These are phyloP conservation scores for Pterulicium gracile DNA, from an alignment of 1,284 basidiomycete genomes.

Conservation along the genomic window DNA sequence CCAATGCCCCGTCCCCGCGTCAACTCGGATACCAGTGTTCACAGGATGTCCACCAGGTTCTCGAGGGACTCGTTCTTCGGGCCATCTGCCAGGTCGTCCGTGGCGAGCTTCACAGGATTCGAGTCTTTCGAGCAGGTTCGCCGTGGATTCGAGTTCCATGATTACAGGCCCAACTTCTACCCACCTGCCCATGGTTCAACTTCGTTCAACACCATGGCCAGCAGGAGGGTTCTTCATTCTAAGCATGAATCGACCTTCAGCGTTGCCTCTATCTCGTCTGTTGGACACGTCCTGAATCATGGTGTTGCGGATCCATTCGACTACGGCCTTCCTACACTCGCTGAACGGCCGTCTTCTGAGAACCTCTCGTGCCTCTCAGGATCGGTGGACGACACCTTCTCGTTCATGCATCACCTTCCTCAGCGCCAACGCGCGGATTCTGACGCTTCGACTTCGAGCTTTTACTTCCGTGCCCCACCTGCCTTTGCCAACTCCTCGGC, in stretches of 20 bases:
- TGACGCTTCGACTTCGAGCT: constrained; percentile 59
- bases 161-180: constrained; percentile 54
- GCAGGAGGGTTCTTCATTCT: constrained; percentile 24
- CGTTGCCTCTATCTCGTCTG: constrained; percentile 75
- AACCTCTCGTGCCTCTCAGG: constrained; percentile 46
- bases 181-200: constrained; percentile 32
- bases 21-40: constrained; percentile 31
- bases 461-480: constrained; percentile 52
- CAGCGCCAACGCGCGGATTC: constrained; percentile 54
- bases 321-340: constrained; percentile 43
- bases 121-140: constrained; percentile 66
- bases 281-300: constrained; percentile 55
- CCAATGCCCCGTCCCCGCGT: constrained; percentile 22
- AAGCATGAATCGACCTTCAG: constrained; percentile 59
- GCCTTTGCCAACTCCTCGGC: constrained; percentile 19
- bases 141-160: constrained; percentile 60
- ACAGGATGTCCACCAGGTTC: constrained; percentile 7
- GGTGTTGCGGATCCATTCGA: constrained; percentile 68
- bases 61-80: constrained; percentile 15
- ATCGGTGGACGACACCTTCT: constrained; percentile 63
- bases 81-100: constrained; percentile 41
- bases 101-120: constrained; percentile 54
- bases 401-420: constrained; percentile 38
- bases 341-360: constrained; percentile 44
- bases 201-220: constrained; percentile 13